Percentiles rank a stretch among this genome's conserved stretches.
These are phyloP conservation scores for Rutstroemia sp. DNA, from an alignment of 2,329 filamentous ascomycete species.

Conservation along the genomic window DNA sequence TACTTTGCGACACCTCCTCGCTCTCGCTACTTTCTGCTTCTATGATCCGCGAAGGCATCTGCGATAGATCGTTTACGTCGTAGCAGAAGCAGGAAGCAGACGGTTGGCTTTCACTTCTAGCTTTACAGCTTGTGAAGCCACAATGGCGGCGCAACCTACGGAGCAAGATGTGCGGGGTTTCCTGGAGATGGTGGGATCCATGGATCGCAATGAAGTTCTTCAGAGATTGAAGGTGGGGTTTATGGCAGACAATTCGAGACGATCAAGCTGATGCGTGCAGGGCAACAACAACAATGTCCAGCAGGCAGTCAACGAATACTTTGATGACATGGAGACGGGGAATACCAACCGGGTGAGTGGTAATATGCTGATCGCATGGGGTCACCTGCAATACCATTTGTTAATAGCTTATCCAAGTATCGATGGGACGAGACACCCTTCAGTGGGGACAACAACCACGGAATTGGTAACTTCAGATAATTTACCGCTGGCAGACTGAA, in stretches of 20 bases:
- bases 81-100: background rate
- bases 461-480: slow-evolving; percentile 35
- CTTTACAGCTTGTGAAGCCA: background rate
- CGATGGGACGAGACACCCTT: slow-evolving; percentile 51
- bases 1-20: background rate
- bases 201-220: slow-evolving; percentile 5
- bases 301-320: slow-evolving; percentile 45
- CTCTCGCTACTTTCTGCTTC: background rate
- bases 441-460: slow-evolving; percentile 31
- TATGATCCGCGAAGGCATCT: background rate
- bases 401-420: slow-evolving; percentile 32
- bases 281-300: slow-evolving; percentile 41
- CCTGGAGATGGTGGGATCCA: slow-evolving; percentile 5
- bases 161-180: slow-evolving; percentile 7
- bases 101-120: background rate
- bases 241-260: background rate
- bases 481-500: background rate
- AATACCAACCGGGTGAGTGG: slow-evolving; percentile 31
- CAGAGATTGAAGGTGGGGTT: slow-evolving; percentile 3
- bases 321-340: slow-evolving; percentile 36
- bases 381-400: background rate
- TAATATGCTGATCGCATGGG: background rate
- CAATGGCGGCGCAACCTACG: slow-evolving; percentile 6
- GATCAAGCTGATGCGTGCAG: slow-evolving; percentile 24
- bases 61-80: background rate